phyloP scores from a whole-genome alignment of 75 land plant genomes.

The Selaginella moellendorffii region DNA sequence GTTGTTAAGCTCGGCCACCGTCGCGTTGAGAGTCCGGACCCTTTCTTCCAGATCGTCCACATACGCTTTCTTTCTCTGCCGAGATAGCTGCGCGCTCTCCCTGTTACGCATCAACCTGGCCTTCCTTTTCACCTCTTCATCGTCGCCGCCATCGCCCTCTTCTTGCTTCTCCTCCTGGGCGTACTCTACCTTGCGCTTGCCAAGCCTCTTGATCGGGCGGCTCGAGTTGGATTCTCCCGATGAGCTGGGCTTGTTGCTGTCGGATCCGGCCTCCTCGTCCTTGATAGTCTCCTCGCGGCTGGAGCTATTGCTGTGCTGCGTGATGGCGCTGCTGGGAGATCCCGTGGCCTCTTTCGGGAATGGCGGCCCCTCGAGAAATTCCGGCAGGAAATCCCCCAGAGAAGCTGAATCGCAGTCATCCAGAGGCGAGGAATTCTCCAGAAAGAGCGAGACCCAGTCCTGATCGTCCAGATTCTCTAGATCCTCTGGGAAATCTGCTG shows the following conservation, averaged over 20 bases:
- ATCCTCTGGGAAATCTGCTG: background rate
- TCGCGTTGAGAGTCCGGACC: constrained; percentile 52
- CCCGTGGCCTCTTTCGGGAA: background rate
- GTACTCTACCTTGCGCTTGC: background rate
- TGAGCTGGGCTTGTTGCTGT: background rate
- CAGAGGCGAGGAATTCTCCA: background rate
- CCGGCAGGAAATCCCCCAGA: background rate
- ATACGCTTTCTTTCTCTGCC: constrained; percentile 92
- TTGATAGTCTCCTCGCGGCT: background rate
- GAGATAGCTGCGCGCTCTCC: constrained; percentile 89
- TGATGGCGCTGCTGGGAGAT: background rate
- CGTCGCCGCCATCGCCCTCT: constrained; percentile 10
- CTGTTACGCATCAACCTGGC: constrained; percentile 84
- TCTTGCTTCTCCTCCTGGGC: background rate
- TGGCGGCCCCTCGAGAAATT: background rate
- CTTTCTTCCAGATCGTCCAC: constrained; percentile 93
- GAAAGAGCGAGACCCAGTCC: background rate
- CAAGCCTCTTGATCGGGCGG: background rate
- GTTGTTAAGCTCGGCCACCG: constrained; percentile 59
- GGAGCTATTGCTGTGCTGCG: background rate
- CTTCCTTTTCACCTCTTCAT: constrained; percentile 55
- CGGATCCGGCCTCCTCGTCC: background rate
- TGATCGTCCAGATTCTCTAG: background rate
- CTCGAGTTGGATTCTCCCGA: background rate
- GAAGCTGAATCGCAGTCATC: background rate